Percentiles rank a stretch among this genome's conserved stretches.
phyloP scores from a whole-genome alignment of 163 green algal genomes.

The Picocystis sp. region DNA sequence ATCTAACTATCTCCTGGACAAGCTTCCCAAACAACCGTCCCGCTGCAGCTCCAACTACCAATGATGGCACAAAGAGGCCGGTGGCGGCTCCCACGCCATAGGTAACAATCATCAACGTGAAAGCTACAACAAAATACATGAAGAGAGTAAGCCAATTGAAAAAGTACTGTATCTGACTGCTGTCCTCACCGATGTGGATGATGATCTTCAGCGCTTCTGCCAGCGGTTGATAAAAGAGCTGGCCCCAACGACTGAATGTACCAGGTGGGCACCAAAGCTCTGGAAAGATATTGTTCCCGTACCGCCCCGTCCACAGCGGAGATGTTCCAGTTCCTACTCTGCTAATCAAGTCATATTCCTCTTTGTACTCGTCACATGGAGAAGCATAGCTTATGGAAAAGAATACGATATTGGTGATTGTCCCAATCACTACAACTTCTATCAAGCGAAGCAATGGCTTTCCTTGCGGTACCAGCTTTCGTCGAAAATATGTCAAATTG shows the following conservation, averaged over 20 bases:
- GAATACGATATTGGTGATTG: slow-evolving; percentile 27
- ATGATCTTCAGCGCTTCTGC: slow-evolving; percentile 27
- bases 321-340: slow-evolving; percentile 26
- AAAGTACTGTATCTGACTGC: neutral
- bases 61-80: slow-evolving; percentile 55
- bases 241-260: slow-evolving; percentile 36
- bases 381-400: slow-evolving; percentile 29
- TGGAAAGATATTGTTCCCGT: slow-evolving; percentile 19
- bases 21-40: slow-evolving; percentile 39
- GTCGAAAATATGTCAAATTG: slow-evolving; percentile 24
- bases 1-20: slow-evolving; percentile 7
- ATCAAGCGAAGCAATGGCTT: slow-evolving; percentile 15
- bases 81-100: slow-evolving; percentile 33
- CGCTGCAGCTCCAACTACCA: slow-evolving; percentile 40
- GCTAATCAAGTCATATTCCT: slow-evolving; percentile 4
- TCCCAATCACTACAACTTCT: slow-evolving; percentile 34
- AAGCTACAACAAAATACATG: slow-evolving; percentile 22
- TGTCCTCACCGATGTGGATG: slow-evolving; percentile 18
- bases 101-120: slow-evolving; percentile 29
- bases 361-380: slow-evolving; percentile 22
- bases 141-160: slow-evolving; percentile 19
- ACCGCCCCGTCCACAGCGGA: slow-evolving; percentile 4
- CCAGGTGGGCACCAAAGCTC: slow-evolving; percentile 38
- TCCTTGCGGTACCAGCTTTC: slow-evolving; percentile 20
- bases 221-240: slow-evolving; percentile 52